Evolutionary conservation across 768 basidiomycete species (phyloP).

Genomic region (Lepiota venenata): DNA sequence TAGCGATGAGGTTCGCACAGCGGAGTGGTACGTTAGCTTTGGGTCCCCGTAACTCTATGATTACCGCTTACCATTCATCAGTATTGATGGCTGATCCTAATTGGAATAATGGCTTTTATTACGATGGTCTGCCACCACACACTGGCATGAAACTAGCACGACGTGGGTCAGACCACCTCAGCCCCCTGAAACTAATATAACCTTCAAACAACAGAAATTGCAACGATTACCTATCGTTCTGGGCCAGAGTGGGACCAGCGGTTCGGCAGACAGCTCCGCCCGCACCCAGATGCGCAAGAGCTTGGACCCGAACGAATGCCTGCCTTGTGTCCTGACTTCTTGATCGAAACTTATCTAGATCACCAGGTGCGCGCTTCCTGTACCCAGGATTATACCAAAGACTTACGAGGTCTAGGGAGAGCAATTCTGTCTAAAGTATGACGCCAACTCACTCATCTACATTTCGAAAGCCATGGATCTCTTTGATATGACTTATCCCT

Average conservation of each 20-base stretch:
- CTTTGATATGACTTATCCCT: conserved; percentile 87
- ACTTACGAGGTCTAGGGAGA: conserved; percentile 61
- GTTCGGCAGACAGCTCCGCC: conserved; percentile 79
- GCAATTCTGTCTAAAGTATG: conserved; percentile 97
- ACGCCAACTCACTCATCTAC: conserved; percentile 98
- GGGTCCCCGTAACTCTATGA: conserved; percentile 21
- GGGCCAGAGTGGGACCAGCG: conserved; percentile 99
- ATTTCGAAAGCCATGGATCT: conserved; percentile 99
- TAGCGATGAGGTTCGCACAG: conserved; percentile 96
- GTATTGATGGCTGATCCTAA: conserved; percentile 99
- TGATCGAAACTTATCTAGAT: conserved; percentile 98
- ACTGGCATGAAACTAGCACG: conserved; percentile 98
- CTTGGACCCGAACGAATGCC: conserved; percentile 45
- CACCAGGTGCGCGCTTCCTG: conserved; percentile 73
- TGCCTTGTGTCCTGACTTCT: conserved; percentile 91
- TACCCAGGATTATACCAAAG: conserved; percentile 37
- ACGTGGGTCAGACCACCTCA: conserved; percentile 44
- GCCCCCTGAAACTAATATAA: neutral
- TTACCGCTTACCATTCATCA: conserved; percentile 25
- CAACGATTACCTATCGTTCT: conserved; percentile 97
- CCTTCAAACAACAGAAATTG: conserved; percentile 67
- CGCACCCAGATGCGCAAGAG: conserved; percentile 29
- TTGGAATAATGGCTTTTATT: conserved; percentile 99
- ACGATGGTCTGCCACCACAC: conserved; percentile 92
- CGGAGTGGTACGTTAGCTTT: conserved; percentile 65